These are phyloP conservation scores for Diaporthe sp. DNA, from an alignment of 2,329 filamentous ascomycete species.

Conservation along the genomic window DNA sequence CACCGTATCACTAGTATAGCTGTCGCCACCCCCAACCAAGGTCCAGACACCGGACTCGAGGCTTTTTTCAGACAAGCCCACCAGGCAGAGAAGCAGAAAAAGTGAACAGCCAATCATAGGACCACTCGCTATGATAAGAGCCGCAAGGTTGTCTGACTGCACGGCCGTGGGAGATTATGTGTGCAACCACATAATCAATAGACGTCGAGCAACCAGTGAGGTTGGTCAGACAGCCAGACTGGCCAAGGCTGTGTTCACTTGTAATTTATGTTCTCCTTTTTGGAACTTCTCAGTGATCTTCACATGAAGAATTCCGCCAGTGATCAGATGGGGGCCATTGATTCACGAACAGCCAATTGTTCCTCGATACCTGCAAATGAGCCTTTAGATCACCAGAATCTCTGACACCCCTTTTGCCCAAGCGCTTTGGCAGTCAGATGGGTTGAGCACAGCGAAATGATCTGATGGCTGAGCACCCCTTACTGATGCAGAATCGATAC, in stretches of 20 bases:
- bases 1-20: neutral
- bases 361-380: neutral
- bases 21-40: neutral
- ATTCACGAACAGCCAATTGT: neutral
- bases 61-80: neutral
- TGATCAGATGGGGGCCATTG: neutral
- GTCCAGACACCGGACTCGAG: neutral
- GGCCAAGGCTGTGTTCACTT: neutral
- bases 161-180: neutral
- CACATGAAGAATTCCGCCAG: neutral
- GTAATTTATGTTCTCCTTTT: neutral
- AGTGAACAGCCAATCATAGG: neutral
- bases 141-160: neutral
- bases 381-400: neutral
- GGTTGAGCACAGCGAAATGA: too few species aligned
- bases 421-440: too few species aligned
- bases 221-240: too few species aligned
- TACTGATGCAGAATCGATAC: neutral
- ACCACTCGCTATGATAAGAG: neutral
- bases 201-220: neutral
- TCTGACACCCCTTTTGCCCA: neutral
- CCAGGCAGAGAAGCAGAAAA: neutral
- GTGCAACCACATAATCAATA: neutral
- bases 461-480: neutral
- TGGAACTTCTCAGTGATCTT: neutral